Evolutionary conservation across 106 monocot species (phyloP), one percentile per base, ranked within the genome.

Genomic region (Dendrobium chrysotoxum): DNA sequence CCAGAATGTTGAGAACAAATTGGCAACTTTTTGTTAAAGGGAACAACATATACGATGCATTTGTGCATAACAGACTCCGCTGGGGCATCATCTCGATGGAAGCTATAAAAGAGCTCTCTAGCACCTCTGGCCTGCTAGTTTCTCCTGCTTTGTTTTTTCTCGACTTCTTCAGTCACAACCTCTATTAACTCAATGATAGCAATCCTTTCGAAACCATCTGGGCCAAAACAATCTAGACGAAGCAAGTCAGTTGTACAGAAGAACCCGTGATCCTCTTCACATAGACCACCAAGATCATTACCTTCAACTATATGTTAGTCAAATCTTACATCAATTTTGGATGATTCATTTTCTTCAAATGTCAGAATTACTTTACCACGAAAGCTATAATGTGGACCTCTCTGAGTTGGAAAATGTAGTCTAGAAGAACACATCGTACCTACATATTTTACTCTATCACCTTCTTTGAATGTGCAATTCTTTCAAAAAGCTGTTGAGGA

Each of bases 361-460:
- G 85, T 79, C 82, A 89, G 92, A 38, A 92, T 66, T 21, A 92
- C 89, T 86, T 85, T 92, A n/a, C 87, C 87, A 21, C 89, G 76
- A 76, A 79, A 86, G 17, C 92, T 15, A 35, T 35, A 35, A 35
- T 35, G 35, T 35, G 2, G 35, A 35, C 35, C 3, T 35, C 35
- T 35, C 35, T 80, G 92, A 79, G 81, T 18, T 23, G 84, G 84
- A 79, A 89, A 75, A 68, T 85, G 76, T 87, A 81, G 76, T 44
- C 91, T 91, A 25, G 85, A 31, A 78, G 88, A 78, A 45, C 79
- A 82, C 54, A 82, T n/a, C 28, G 86, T 31, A 42, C 91, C 96
- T 7, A 93, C 82, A 86, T 87, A 96, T 80, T 79, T 90, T 67
- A 96, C 91, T 83, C 91, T 84, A 81, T 96, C 96, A 81, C 96